Evolutionary conservation across 805 yeast genomes (phyloP).

Genomic region (Suhomyces kilbournensis): DNA sequence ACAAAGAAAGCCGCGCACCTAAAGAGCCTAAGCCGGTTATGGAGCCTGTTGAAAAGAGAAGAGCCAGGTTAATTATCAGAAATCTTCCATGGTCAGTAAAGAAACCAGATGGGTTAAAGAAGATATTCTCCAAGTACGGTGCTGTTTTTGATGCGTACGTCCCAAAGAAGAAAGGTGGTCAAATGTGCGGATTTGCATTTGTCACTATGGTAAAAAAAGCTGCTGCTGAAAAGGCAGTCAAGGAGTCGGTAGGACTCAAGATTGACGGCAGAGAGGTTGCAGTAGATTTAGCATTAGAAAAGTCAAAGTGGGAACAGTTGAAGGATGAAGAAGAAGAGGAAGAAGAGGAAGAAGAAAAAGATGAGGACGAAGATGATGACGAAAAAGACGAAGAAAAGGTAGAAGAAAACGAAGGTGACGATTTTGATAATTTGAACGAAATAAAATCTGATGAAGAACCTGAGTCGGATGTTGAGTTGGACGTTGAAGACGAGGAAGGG

Average conservation of each 20-base stretch:
- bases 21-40: slow-evolving; percentile 7
- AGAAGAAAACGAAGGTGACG: slow-evolving; percentile 22
- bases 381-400: slow-evolving; percentile 35
- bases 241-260: slow-evolving; percentile 68
- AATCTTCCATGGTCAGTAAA: slow-evolving; percentile 96
- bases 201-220: slow-evolving; percentile 80
- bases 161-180: slow-evolving; percentile 84
- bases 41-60: slow-evolving; percentile 64
- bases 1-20: slow-evolving; percentile 6
- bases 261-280: slow-evolving; percentile 90
- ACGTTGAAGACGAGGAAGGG: slow-evolving; percentile 28
- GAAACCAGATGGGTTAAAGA: slow-evolving; percentile 66
- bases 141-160: slow-evolving; percentile 84
- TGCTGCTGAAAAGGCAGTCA: slow-evolving; percentile 79
- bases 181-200: slow-evolving; percentile 92
- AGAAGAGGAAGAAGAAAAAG: slow-evolving; percentile 38
- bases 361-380: slow-evolving; percentile 34
- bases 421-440: slow-evolving; percentile 30
- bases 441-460: slow-evolving; percentile 32
- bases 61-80: slow-evolving; percentile 82
- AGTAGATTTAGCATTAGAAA: slow-evolving; percentile 90
- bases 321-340: slow-evolving; percentile 36
- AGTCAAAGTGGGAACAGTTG: slow-evolving; percentile 71
- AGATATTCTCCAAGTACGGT: slow-evolving; percentile 73
- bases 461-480: slow-evolving; percentile 27